Conservation (phyloP, 2,329 filamentous ascomycete genomes). For the Cercospora sp. region DNA sequence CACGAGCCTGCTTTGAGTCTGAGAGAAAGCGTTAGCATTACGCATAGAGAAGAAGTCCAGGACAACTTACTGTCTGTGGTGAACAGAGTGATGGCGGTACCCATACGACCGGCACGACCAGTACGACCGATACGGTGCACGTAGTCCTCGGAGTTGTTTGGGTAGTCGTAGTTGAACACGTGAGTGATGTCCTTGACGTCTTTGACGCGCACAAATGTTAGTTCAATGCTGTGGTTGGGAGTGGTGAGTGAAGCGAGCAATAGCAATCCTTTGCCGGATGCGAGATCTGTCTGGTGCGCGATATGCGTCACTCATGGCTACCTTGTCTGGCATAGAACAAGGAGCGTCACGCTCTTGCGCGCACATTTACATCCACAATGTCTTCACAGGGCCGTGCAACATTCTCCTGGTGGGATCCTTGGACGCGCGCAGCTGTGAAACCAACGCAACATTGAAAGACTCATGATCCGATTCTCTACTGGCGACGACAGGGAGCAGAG, state of each 20-base stretch:
- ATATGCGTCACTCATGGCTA: constrained; percentile 35
- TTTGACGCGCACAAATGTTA: constrained; percentile 62
- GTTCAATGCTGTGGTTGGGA: constrained; percentile 28
- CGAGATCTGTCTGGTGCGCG: constrained; percentile 41
- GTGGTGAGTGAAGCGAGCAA: constrained; percentile 46
- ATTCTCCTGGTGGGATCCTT: constrained; percentile 67
- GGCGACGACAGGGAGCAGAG: constrained; percentile 74
- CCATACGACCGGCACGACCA: constrained; percentile 76
- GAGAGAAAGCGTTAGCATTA: constrained; percentile 36
- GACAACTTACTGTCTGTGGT: constrained; percentile 91
- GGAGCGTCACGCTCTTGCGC: constrained; percentile 32
- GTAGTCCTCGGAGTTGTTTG: constrained; percentile 80
- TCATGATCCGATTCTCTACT: constrained; percentile 66
- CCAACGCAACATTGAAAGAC: constrained; percentile 60
- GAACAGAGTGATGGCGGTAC: constrained; percentile 97
- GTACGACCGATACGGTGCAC: constrained; percentile 70
- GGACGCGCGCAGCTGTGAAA: constrained; percentile 69
- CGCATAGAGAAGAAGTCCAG: constrained; percentile 18
- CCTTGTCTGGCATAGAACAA: constrained; percentile 28
- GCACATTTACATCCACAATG: constrained; percentile 44
- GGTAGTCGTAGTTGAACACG: constrained; percentile 99
- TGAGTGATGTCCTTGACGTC: constrained; percentile 99
- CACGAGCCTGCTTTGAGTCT: constrained; percentile 73
- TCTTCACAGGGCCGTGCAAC: constrained; percentile 50
- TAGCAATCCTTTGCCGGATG: constrained; percentile 57